Conservation (phyloP, 345 rosid species). For the Angophora floribunda region DNA sequence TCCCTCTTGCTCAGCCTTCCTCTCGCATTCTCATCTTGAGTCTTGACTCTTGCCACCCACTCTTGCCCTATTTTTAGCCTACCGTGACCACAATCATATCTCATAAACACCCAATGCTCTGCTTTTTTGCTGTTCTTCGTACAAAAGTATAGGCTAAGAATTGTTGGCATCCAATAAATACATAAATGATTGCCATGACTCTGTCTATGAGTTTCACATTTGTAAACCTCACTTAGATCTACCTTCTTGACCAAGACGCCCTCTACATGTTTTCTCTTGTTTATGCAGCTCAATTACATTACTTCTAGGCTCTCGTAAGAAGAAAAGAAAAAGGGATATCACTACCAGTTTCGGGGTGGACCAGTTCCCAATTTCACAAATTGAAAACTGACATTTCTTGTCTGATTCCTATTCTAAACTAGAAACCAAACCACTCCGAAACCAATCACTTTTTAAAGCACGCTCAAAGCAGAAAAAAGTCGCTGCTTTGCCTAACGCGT, state of each 20-base stretch:
- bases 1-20: no score
- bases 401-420: no score
- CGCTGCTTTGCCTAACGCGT: neutral
- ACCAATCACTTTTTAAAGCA: no score
- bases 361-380: no score
- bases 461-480: neutral
- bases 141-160: neutral
- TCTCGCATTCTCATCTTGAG: no score
- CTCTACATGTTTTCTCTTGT: neutral
- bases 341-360: neutral
- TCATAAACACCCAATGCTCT: neutral
- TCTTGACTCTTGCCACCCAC: no score
- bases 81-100: neutral
- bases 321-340: neutral
- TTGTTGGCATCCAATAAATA: neutral
- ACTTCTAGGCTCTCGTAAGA: neutral
- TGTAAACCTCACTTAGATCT: neutral
- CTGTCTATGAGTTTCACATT: neutral
- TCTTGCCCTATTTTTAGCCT: no score
- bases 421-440: no score
- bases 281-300: neutral
- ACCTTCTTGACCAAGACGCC: neutral
- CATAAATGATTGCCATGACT: neutral
- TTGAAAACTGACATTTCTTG: no score
- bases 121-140: neutral